Evolutionary conservation across 768 basidiomycete species (phyloP).

Genomic region (Leccinum disarticulatum): DNA sequence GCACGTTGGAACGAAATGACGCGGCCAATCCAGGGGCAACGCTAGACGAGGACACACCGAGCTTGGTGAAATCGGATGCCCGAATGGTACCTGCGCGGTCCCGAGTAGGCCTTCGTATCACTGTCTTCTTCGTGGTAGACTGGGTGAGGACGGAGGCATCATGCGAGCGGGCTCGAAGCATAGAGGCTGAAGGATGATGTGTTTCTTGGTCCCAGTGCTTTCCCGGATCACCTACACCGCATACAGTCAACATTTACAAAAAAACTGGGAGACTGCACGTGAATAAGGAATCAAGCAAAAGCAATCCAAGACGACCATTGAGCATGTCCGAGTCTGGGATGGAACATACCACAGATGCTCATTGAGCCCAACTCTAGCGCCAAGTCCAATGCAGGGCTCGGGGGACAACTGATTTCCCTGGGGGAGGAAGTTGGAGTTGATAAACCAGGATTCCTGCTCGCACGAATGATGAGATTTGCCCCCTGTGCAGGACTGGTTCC

Average conservation of each 20-base stretch:
- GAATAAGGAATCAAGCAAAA: background rate
- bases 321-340: background rate
- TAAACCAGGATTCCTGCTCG: background rate
- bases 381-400: conserved; percentile 24
- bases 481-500: conserved; percentile 14
- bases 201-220: conserved; percentile 11
- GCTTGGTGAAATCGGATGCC: conserved; percentile 42
- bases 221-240: conserved; percentile 14
- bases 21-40: background rate
- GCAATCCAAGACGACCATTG: conserved; percentile 1
- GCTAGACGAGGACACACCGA: conserved; percentile 7
- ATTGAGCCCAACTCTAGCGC: conserved; percentile 23
- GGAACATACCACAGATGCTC: conserved; percentile 30
- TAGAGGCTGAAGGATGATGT: background rate
- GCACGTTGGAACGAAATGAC: conserved; percentile 20
- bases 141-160: conserved; percentile 4
- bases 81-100: conserved; percentile 52
- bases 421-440: conserved; percentile 3
- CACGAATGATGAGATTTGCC: background rate
- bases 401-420: background rate
- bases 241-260: conserved; percentile 8
- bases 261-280: background rate
- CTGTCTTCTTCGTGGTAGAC: conserved; percentile 13
- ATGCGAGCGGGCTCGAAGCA: conserved; percentile 23
- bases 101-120: conserved; percentile 17